Evolutionary conservation across 2,329 filamentous ascomycete genomes (phyloP).

Genomic region (Acarospora socialis): DNA sequence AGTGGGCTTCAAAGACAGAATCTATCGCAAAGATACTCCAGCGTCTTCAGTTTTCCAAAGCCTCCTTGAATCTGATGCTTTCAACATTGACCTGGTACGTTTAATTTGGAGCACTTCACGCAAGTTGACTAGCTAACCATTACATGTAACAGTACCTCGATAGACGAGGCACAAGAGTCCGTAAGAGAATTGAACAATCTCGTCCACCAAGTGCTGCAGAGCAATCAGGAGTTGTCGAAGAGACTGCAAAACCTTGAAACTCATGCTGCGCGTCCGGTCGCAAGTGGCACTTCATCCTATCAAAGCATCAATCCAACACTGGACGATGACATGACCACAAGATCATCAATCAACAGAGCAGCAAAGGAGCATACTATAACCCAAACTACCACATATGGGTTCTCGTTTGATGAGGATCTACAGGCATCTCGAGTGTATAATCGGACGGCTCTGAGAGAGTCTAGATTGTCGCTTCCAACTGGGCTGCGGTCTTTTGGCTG

Average conservation of each 20-base stretch:
- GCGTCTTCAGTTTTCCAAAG: slow-evolving; percentile 6
- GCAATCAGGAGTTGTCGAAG: slow-evolving; percentile 6
- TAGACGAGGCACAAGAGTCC: slow-evolving; percentile 6
- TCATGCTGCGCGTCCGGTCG: background rate
- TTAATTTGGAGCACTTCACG: too few species aligned
- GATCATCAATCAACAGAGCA: background rate
- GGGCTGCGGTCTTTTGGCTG: slow-evolving; percentile 6
- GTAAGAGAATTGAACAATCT: slow-evolving; percentile 2
- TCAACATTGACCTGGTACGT: slow-evolving; percentile 8
- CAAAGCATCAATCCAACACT: too few species aligned
- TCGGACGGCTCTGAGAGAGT: too few species aligned
- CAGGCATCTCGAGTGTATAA: slow-evolving; percentile 7
- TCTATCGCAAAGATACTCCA: background rate
- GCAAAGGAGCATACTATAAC: background rate
- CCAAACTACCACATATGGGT: background rate
- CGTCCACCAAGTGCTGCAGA: slow-evolving; percentile 4
- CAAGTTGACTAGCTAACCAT: too few species aligned
- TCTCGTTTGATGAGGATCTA: slow-evolving; percentile 8
- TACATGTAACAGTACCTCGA: slow-evolving; percentile 2
- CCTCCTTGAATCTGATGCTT: slow-evolving; percentile 8
- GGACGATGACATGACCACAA: background rate
- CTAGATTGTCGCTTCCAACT: too few species aligned
- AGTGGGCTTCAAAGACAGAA: slow-evolving; percentile 6
- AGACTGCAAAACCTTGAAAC: slow-evolving; percentile 5
- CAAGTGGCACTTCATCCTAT: background rate